Percentiles rank a stretch among this genome's conserved stretches.
Conservation (phyloP, 257 asterid species). For the Nicotiana undulata region DNA sequence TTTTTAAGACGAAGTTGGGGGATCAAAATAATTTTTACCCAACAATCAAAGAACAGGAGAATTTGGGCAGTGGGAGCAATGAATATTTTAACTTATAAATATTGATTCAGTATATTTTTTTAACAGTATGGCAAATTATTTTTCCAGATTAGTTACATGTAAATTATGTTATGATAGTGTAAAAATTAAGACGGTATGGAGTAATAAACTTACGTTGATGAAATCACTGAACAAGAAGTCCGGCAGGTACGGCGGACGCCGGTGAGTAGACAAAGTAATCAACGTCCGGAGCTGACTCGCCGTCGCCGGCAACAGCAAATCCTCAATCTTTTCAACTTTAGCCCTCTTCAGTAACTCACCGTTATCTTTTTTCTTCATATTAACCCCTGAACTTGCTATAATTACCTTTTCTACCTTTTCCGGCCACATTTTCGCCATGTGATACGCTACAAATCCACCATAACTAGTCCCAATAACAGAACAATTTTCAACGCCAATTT, state of each 20-base stretch:
- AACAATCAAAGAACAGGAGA: too few relatives aligned
- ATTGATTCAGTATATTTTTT: neutral
- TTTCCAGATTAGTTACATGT: too few relatives aligned
- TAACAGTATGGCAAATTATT: neutral
- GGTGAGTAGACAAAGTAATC: conserved; percentile 24
- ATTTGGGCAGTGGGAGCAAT: too few relatives aligned
- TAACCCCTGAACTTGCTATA: conserved; percentile 74
- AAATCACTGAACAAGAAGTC: conserved; percentile 57
- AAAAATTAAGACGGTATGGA: too few relatives aligned
- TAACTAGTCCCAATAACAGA: conserved; percentile 75
- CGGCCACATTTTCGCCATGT: conserved; percentile 59
- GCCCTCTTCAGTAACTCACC: conserved; percentile 42
- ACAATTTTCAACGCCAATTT: conserved; percentile 35
- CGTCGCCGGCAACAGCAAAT: conserved; percentile 49
- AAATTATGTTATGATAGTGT: too few relatives aligned
- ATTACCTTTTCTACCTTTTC: conserved; percentile 80
- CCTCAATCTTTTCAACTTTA: conserved; percentile 32
- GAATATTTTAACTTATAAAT: too few relatives aligned
- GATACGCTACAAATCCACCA: conserved; percentile 81
- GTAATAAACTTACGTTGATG: conserved; percentile 26
- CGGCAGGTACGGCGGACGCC: conserved; percentile 36
- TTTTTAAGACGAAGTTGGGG: too few relatives aligned
- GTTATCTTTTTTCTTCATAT: conserved; percentile 41
- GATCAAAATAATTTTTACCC: too few relatives aligned
- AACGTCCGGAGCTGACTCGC: conserved; percentile 29